Percentiles rank a stretch among this genome's conserved stretches.
These are phyloP conservation scores for Sclerotinia spermophila DNA, from an alignment of 2,329 filamentous ascomycete genomes.

Conservation along the genomic window DNA sequence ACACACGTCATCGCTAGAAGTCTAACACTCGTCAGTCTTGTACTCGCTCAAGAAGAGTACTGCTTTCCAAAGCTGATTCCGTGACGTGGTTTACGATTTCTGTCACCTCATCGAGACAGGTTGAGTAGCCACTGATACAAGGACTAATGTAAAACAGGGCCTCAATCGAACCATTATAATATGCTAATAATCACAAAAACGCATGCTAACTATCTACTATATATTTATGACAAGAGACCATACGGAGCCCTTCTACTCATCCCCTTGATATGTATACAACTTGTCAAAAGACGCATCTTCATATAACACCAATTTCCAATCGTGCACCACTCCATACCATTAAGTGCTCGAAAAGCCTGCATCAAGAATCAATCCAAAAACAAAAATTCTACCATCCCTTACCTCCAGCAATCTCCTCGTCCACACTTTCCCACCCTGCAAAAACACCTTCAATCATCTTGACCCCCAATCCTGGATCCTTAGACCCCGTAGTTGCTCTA, in stretches of 20 bases:
- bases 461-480: conserved; percentile 85
- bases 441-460: conserved; percentile 88
- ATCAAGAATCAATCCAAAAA: not conserved
- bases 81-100: not conserved
- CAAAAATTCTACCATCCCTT: conserved; percentile 30
- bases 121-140: not conserved
- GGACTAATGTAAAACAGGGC: not conserved
- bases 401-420: conserved; percentile 62
- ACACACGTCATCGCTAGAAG: not conserved
- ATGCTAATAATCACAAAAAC: not conserved
- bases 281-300: not conserved
- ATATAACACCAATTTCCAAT: not conserved
- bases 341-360: not conserved
- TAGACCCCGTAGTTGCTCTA: conserved; percentile 77
- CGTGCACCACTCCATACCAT: not conserved
- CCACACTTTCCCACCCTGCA: conserved; percentile 79
- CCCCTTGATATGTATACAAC: not conserved
- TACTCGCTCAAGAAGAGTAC: not conserved
- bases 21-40: not conserved
- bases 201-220: not conserved
- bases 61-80: not conserved
- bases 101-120: not conserved
- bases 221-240: not conserved
- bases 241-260: not conserved
- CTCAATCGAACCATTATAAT: not conserved